A percentile compares a stretch with the other conserved stretches of the same genome.
phyloP scores from a whole-genome alignment of 306 rosid species.

The Pterocarpus macrocarpus region DNA sequence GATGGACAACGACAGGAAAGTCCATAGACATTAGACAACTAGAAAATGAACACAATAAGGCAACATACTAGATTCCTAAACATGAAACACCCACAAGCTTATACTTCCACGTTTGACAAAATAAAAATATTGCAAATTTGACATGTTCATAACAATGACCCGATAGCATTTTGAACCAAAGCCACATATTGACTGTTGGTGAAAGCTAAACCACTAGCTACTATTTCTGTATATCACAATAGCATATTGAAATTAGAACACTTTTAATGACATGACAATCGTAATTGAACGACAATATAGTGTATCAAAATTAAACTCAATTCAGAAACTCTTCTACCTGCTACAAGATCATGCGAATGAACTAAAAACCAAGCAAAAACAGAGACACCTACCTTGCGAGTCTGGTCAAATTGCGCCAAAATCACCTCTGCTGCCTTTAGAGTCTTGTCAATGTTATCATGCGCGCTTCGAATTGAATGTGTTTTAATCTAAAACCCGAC shows the following conservation, averaged over 20 bases:
- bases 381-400: conserved; percentile 71
- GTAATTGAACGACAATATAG: too few species aligned
- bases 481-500: conserved; percentile 74
- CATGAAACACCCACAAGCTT: conserved; percentile 16
- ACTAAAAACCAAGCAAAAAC: not conserved
- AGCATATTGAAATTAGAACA: not conserved
- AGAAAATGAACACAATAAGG: conserved; percentile 7
- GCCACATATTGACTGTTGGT: not conserved
- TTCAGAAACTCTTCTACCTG: not conserved
- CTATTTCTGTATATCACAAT: not conserved
- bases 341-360: conserved; percentile 2
- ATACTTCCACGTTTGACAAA: not conserved
- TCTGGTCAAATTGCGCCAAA: conserved; percentile 77
- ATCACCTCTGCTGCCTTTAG: conserved; percentile 79
- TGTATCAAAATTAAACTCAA: not conserved
- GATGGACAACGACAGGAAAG: not conserved
- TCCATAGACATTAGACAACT: conserved; percentile 6
- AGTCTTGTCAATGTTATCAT: conserved; percentile 91
- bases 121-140: not conserved
- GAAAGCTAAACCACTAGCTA: conserved; percentile 1
- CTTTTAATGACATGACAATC: not conserved
- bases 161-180: not conserved
- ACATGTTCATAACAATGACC: conserved; percentile 11
- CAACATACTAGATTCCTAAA: conserved; percentile 24
- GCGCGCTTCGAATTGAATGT: conserved; percentile 89